A percentile compares a stretch with the other conserved stretches of the same genome.
Conservation (phyloP, 345 rosid species). For the Salix koriyanagi region DNA sequence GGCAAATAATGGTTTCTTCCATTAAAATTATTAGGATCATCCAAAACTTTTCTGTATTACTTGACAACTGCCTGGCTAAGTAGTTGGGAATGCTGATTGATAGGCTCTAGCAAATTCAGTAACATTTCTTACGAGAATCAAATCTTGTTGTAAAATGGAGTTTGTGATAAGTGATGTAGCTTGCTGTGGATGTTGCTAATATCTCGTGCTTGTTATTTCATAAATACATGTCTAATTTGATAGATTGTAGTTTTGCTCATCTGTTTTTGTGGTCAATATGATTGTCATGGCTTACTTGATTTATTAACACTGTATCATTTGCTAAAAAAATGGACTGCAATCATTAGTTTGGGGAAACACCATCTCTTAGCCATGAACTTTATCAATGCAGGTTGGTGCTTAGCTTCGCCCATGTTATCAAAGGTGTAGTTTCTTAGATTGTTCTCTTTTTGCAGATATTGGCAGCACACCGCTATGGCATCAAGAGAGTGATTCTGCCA, state of each 20-base stretch:
- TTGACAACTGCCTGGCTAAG: not conserved
- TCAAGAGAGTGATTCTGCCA: conserved; percentile 91
- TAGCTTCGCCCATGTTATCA: not conserved
- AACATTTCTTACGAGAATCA: not conserved
- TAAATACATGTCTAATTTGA: not conserved
- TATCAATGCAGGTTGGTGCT: not conserved
- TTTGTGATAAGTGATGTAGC: not conserved
- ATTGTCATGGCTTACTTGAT: not conserved
- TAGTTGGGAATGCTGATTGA: not conserved
- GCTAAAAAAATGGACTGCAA: not conserved
- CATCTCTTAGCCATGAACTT: not conserved
- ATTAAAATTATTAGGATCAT: not conserved
- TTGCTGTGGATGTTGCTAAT: not conserved
- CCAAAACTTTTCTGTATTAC: not conserved
- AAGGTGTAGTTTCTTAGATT: not conserved
- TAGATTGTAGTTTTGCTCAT: not conserved
- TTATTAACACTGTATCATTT: not conserved
- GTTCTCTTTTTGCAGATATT: conserved; percentile 51
- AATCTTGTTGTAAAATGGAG: not conserved
- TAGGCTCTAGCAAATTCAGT: not conserved
- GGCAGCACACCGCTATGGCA: conserved; percentile 91
- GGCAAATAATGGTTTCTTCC: not conserved
- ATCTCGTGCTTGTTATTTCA: not conserved
- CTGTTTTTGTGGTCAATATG: not conserved
- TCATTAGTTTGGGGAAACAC: not conserved